Conservation (phyloP, 495 filamentous ascomycete genomes). For the Pseudomonodictys pantanalensis region DNA sequence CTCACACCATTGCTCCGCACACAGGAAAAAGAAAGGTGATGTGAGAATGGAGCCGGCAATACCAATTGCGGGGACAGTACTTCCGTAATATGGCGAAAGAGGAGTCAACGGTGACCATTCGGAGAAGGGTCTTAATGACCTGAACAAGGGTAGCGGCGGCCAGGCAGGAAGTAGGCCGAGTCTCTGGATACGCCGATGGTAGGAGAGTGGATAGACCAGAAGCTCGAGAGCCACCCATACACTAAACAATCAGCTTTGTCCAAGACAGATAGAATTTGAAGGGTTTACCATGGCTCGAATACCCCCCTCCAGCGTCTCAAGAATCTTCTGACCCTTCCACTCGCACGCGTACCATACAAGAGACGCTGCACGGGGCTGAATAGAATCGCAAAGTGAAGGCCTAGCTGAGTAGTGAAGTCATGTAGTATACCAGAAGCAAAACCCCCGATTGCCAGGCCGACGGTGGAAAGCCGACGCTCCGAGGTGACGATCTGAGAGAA, state of each 20-base stretch:
- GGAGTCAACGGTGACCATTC: slow-evolving; percentile 14
- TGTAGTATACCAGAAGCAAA: slow-evolving; percentile 7
- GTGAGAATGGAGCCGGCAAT: neutral
- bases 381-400: too few relatives aligned
- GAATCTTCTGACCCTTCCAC: too few relatives aligned
- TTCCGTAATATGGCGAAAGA: neutral
- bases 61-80: neutral
- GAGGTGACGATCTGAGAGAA: slow-evolving; percentile 22
- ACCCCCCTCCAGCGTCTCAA: too few relatives aligned
- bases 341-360: too few relatives aligned
- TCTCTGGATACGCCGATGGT: slow-evolving; percentile 27
- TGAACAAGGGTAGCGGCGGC: slow-evolving; percentile 15
- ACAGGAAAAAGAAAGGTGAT: slow-evolving; percentile 24
- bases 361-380: too few relatives aligned
- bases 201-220: slow-evolving; percentile 19
- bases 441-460: slow-evolving; percentile 11
- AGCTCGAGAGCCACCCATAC: slow-evolving; percentile 16
- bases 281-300: slow-evolving; percentile 19
- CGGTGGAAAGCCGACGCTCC: slow-evolving; percentile 4
- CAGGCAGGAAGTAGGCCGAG: slow-evolving; percentile 19
- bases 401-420: too few relatives aligned
- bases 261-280: neutral
- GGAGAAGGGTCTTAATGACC: slow-evolving; percentile 27
- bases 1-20: slow-evolving; percentile 14
- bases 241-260: neutral